Evolutionary conservation across 148 eudicot genomes (phyloP).

Genomic region (Fagopyrum esculentum): DNA sequence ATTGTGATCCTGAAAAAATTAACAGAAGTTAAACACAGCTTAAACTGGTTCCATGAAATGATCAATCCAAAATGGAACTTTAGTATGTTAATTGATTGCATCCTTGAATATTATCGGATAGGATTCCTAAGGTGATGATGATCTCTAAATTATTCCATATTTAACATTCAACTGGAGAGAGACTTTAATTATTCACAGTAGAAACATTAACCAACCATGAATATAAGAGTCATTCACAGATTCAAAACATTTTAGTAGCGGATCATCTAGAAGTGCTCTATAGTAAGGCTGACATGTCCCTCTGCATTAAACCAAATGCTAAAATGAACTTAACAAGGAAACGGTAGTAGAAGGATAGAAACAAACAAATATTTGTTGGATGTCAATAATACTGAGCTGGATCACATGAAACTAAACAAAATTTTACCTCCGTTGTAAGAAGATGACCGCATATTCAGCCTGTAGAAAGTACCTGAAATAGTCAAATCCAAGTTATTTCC

Average conservation of each 20-base stretch:
- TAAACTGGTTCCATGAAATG: not conserved
- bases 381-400: not conserved
- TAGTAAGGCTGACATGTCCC: constrained; percentile 95
- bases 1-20: constrained; percentile 27
- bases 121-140: not conserved
- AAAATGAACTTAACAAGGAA: not conserved
- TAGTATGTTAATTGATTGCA: not conserved
- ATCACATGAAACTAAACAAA: constrained; percentile 7
- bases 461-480: constrained; percentile 70
- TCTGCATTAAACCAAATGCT: constrained; percentile 33
- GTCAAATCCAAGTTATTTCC: constrained; percentile 4
- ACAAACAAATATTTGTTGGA: constrained; percentile 7
- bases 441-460: constrained; percentile 87
- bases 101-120: too few species aligned
- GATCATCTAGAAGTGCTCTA: constrained; percentile 83
- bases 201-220: constrained; percentile 40
- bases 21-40: not conserved
- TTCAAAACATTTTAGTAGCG: constrained; percentile 83
- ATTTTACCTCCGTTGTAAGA: constrained; percentile 69
- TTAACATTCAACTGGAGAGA: not conserved
- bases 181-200: too few species aligned
- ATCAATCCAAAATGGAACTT: not conserved
- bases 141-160: not conserved
- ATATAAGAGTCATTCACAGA: constrained; percentile 33
- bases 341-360: constrained; percentile 6